Percentiles rank a stretch among this genome's conserved stretches.
phyloP scores from a whole-genome alignment of 306 rosid genomes.

The Cicer yamashitae region DNA sequence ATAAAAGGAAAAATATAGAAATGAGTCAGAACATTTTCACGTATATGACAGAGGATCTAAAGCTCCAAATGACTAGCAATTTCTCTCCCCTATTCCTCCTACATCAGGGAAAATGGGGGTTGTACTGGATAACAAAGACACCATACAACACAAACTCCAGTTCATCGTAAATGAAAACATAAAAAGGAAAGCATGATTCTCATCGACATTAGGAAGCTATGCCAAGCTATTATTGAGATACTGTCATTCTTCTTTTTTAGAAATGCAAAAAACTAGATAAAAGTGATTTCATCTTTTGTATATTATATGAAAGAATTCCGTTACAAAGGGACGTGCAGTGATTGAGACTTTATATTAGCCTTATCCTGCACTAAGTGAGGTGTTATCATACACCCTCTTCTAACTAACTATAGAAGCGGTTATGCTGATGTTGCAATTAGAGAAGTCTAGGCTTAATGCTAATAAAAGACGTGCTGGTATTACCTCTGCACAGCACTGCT shows the following conservation, averaged over 20 bases:
- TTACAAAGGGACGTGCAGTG: too few species aligned
- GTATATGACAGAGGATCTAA: conserved; percentile 26
- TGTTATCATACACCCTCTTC: too few species aligned
- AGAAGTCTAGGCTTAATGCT: too few species aligned
- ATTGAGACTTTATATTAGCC: too few species aligned
- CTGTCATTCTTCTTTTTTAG: neutral
- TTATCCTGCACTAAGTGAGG: too few species aligned
- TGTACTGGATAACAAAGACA: conserved; percentile 27
- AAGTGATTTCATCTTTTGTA: too few species aligned
- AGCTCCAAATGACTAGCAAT: conserved; percentile 22
- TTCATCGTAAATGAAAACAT: neutral
- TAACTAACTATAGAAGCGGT: too few species aligned
- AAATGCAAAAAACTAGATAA: too few species aligned
- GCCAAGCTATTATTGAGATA: neutral
- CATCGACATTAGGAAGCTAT: neutral
- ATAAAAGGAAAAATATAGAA: conserved; percentile 32
- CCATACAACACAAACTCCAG: conserved; percentile 24
- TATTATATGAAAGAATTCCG: too few species aligned
- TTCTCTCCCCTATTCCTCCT: conserved; percentile 10
- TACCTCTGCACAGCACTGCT: too few species aligned
- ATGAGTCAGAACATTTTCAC: conserved; percentile 32
- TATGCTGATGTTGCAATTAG: too few species aligned
- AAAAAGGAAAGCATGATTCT: conserved; percentile 38
- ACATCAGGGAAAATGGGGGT: conserved; percentile 12
- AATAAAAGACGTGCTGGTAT: too few species aligned